Evolutionary conservation across 257 asterid species (phyloP).

Genomic region (Solanum piurae): DNA sequence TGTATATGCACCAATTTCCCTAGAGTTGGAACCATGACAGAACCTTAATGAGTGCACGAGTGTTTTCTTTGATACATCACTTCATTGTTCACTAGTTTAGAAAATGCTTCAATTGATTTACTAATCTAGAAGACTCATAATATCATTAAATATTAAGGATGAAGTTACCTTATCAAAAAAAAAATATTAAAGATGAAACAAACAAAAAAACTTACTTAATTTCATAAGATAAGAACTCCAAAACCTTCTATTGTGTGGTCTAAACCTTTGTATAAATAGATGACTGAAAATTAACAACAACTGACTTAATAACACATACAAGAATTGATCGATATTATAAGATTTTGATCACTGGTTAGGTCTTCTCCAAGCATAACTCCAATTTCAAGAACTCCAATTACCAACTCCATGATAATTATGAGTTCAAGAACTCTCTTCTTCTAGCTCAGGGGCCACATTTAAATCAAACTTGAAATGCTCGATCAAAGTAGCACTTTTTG

Average conservation of each 20-base stretch:
- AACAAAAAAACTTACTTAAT: background rate
- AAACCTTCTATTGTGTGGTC: background rate
- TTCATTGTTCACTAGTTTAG: background rate
- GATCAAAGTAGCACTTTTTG: background rate
- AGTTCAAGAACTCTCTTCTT: background rate
- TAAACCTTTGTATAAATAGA: background rate
- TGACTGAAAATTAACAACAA: background rate
- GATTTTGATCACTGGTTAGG: background rate
- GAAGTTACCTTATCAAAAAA: no score
- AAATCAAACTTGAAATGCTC: background rate
- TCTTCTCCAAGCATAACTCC: background rate
- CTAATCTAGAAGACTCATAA: background rate
- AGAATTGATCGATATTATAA: fast-evolving
- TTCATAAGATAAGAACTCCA: background rate
- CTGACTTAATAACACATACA: background rate
- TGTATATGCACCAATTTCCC: background rate
- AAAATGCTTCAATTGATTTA: background rate
- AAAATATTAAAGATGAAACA: background rate
- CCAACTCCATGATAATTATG: background rate
- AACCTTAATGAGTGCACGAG: background rate
- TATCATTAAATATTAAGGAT: no score
- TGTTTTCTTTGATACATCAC: background rate
- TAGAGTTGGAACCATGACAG: background rate
- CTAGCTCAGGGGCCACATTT: background rate
- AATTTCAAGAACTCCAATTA: background rate